phyloP scores from a whole-genome alignment of 176 grass and related monocot genomes.

The Ampelocalamus luodianensis region DNA sequence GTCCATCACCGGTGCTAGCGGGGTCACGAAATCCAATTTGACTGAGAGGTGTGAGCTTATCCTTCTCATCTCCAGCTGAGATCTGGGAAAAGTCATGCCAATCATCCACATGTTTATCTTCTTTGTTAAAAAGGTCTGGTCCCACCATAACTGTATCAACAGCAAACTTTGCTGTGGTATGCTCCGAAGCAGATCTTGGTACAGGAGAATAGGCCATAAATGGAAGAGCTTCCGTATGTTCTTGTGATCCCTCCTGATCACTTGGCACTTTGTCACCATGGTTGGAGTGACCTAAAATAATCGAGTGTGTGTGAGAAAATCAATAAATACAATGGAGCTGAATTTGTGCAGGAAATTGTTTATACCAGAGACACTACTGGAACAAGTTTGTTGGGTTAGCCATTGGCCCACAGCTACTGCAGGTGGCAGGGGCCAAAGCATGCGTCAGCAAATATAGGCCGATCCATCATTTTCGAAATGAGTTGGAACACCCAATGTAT shows the following conservation, averaged over 20 bases:
- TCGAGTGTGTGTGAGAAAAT: not conserved
- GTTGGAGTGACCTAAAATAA: slow-evolving; percentile 42
- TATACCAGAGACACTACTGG: slow-evolving; percentile 44
- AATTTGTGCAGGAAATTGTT: slow-evolving; percentile 5
- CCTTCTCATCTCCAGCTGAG: slow-evolving; percentile 71
- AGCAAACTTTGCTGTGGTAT: slow-evolving; percentile 21
- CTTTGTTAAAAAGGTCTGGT: slow-evolving; percentile 38
- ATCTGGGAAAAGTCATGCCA: slow-evolving; percentile 86
- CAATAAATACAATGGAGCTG: not conserved
- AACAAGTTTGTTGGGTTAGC: slow-evolving; percentile 54
- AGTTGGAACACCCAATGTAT: slow-evolving; percentile 73
- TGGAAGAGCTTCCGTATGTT: slow-evolving; percentile 31
- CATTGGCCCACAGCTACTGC: slow-evolving; percentile 63
- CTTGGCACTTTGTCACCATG: slow-evolving; percentile 28
- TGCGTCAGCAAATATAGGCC: slow-evolving; percentile 72
- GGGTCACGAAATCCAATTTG: slow-evolving; percentile 89
- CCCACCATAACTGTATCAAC: slow-evolving; percentile 36
- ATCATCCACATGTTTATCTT: slow-evolving; percentile 36
- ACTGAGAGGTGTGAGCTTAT: slow-evolving; percentile 82
- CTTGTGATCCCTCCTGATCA: slow-evolving; percentile 32
- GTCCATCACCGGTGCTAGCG: slow-evolving; percentile 73
- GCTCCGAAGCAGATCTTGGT: slow-evolving; percentile 42
- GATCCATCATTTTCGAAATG: slow-evolving; percentile 95
- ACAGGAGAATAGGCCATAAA: slow-evolving; percentile 41
- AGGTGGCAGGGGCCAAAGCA: slow-evolving; percentile 76